phyloP scores from a whole-genome alignment of 805 yeast species.

The Candida silvatica region DNA sequence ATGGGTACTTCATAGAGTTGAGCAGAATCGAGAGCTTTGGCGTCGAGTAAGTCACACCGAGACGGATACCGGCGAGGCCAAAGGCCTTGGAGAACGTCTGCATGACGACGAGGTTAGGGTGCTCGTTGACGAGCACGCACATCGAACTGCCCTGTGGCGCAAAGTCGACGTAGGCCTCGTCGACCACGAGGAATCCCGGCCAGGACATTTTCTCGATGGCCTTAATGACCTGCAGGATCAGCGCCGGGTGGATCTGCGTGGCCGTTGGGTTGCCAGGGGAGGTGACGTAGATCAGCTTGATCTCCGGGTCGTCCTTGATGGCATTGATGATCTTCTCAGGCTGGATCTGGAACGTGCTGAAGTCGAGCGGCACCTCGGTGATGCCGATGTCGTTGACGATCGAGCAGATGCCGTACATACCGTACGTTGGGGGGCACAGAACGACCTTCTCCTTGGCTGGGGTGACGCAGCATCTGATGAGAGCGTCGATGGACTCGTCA shows the following conservation, averaged over 20 bases:
- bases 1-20: conserved; percentile 93
- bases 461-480: conserved; percentile 73
- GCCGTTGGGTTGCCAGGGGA: conserved; percentile 98
- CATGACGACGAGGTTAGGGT: conserved; percentile 77
- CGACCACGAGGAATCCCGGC: conserved; percentile 78
- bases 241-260: conserved; percentile 39
- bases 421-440: conserved; percentile 92
- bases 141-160: conserved; percentile 58
- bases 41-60: conserved; percentile 72
- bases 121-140: conserved; percentile 70
- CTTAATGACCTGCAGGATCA: conserved; percentile 39
- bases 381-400: conserved; percentile 79
- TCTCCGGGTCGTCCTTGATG: conserved; percentile 45
- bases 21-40: conserved; percentile 54
- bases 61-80: conserved; percentile 90
- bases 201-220: conserved; percentile 33
- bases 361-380: conserved; percentile 65
- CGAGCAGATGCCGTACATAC: conserved; percentile 93
- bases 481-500: conserved; percentile 87
- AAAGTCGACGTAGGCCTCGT: conserved; percentile 95
- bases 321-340: conserved; percentile 43
- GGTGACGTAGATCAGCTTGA: conserved; percentile 76
- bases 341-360: conserved; percentile 57
- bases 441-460: conserved; percentile 81
- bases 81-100: conserved; percentile 94